Percentiles rank a stretch among this genome's conserved stretches.
phyloP scores from a whole-genome alignment of 192 early-diverging fungal genomes.

The Umbelopsis ramanniana region DNA sequence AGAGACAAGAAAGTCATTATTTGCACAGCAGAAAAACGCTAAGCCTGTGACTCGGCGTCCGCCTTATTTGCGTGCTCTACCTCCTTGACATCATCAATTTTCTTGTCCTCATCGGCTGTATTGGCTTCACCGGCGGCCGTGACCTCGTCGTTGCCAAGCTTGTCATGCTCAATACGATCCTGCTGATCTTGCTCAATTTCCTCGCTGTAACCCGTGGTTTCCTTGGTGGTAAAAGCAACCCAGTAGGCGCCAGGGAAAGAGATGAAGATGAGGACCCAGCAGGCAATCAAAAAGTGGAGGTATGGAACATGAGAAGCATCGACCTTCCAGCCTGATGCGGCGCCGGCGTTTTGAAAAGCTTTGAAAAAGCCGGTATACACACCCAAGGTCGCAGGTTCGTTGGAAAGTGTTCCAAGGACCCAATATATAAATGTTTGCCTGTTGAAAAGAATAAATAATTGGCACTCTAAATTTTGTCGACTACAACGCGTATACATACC shows the following conservation, averaged over 20 bases:
- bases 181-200: slow-evolving; percentile 22
- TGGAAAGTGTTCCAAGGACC: slow-evolving; percentile 24
- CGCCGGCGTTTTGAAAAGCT: slow-evolving; percentile 4
- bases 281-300: slow-evolving; percentile 15
- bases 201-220: slow-evolving; percentile 17
- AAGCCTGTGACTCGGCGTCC: neutral
- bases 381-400: slow-evolving; percentile 15
- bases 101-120: neutral
- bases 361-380: slow-evolving; percentile 24
- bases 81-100: too few relatives aligned
- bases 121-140: neutral
- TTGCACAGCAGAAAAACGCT: neutral
- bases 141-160: neutral
- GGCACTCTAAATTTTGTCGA: neutral
- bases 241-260: slow-evolving; percentile 15
- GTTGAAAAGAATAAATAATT: neutral
- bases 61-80: neutral
- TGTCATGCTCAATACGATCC: neutral
- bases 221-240: neutral
- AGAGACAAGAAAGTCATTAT: neutral
- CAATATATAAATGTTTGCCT: slow-evolving; percentile 28
- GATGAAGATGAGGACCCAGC: neutral
- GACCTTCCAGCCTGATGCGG: slow-evolving; percentile 5
- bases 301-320: slow-evolving; percentile 5
- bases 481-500: neutral